These are phyloP conservation scores for Rhizopogon salebrosus DNA, from an alignment of 768 basidiomycete genomes.

Conservation along the genomic window DNA sequence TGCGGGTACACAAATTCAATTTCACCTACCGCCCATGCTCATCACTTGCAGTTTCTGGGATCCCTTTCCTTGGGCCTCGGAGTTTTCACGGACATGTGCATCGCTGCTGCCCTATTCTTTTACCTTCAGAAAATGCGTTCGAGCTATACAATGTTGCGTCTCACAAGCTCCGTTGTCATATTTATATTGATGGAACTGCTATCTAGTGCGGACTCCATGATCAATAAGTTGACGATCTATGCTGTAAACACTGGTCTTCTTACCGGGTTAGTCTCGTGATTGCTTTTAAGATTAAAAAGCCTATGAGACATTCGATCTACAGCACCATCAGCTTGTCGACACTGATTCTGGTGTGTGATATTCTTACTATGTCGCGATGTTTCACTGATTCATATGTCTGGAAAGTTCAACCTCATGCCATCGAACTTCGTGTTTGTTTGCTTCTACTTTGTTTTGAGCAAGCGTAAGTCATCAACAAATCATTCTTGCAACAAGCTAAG, in stretches of 20 bases:
- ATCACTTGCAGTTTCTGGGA: conserved; percentile 36
- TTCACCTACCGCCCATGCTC: background rate
- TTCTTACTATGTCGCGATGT: background rate
- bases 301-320: background rate
- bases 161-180: background rate
- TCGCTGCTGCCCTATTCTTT: conserved; percentile 46
- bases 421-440: conserved; percentile 55
- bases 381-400: background rate
- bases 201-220: conserved; percentile 48
- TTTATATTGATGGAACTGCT: background rate
- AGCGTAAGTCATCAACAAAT: conserved; percentile 40
- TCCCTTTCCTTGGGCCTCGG: conserved; percentile 45
- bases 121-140: conserved; percentile 52
- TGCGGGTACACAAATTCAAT: conserved; percentile 36
- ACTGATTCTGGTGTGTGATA: conserved; percentile 45
- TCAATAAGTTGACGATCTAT: conserved; percentile 52
- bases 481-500: background rate
- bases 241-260: conserved; percentile 59
- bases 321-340: conserved; percentile 38
- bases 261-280: conserved; percentile 41
- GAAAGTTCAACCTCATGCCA: conserved; percentile 51
- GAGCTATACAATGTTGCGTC: conserved; percentile 38
- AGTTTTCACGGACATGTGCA: conserved; percentile 45
- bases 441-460: conserved; percentile 61
- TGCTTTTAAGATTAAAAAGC: background rate